These are phyloP conservation scores for Seiridium cupressi DNA, from an alignment of 2,329 filamentous ascomycete species.

Conservation along the genomic window DNA sequence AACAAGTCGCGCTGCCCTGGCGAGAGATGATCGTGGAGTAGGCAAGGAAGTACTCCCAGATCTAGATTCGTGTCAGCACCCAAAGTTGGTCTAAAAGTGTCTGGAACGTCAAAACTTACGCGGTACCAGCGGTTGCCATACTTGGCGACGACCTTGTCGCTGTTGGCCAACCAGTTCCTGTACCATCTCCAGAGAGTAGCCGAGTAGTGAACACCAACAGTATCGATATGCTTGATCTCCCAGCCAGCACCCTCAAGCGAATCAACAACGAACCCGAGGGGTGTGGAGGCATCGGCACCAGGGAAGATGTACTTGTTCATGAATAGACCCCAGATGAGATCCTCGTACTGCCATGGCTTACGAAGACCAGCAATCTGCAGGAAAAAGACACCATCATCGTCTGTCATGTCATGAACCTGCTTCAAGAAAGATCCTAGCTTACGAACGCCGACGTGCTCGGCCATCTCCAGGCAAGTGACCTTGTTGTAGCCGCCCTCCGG, in stretches of 20 bases:
- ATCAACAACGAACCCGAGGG: constrained; percentile 83
- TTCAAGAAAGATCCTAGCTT: constrained; percentile 78
- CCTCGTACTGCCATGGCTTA: constrained; percentile 96
- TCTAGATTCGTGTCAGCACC: constrained; percentile 14
- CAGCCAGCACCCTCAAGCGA: constrained; percentile 83
- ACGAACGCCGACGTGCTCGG: constrained; percentile 94
- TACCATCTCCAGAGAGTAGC: constrained; percentile 98
- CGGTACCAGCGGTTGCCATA: constrained; percentile 96
- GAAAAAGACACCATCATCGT: constrained; percentile 95
- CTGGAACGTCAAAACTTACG: constrained; percentile 51
- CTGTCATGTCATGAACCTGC: constrained; percentile 92
- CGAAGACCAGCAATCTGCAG: constrained; percentile 92
- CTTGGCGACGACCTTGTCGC: constrained; percentile 89
- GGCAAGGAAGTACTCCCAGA: constrained; percentile 82
- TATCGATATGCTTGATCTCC: constrained; percentile 90
- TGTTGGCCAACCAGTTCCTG: constrained; percentile 95
- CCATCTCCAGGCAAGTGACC: constrained; percentile 98
- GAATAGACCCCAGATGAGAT: constrained; percentile 96
- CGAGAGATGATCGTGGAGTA: constrained; percentile 74
- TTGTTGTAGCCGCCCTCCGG: constrained; percentile 81
- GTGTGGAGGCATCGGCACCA: constrained; percentile 91
- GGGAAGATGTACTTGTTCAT: constrained; percentile 99
- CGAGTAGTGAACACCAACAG: constrained; percentile 94
- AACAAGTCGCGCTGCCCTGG: constrained; percentile 74
- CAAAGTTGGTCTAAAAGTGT: constrained; percentile 5